Conservation (phyloP, 371 early-diverging fungal genomes). For the Mortierella sp. region DNA sequence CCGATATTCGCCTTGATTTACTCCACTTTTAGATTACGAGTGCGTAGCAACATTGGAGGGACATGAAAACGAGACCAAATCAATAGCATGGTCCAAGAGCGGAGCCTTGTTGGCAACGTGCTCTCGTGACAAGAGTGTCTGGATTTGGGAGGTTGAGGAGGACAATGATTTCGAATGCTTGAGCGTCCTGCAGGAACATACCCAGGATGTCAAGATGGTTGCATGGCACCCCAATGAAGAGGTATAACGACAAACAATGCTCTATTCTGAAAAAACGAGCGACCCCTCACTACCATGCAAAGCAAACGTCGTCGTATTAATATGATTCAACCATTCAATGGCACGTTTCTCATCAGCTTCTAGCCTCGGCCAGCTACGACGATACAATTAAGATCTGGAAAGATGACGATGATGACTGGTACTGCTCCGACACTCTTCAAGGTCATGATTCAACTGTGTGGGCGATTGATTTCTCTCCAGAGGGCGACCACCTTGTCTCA, state of each 20-base stretch:
- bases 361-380: conserved; percentile 95
- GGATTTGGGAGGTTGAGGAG: conserved; percentile 94
- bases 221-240: conserved; percentile 92
- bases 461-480: conserved; percentile 89
- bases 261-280: background rate
- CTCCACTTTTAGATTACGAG: conserved; percentile 74
- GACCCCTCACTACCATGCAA: background rate
- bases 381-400: conserved; percentile 95
- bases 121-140: conserved; percentile 95
- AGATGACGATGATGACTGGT: conserved; percentile 95
- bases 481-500: conserved; percentile 83
- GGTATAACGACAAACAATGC: conserved; percentile 35
- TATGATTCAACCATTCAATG: background rate
- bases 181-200: conserved; percentile 95
- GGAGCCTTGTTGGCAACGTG: conserved; percentile 93
- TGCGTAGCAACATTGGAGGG: conserved; percentile 96
- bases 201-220: conserved; percentile 96
- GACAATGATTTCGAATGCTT: conserved; percentile 96
- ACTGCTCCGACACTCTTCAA: conserved; percentile 84
- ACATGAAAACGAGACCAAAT: conserved; percentile 98
- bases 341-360: conserved; percentile 58
- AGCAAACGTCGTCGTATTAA: background rate
- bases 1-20: background rate
- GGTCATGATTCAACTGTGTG: conserved; percentile 96
- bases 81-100: conserved; percentile 87